Evolutionary conservation across 106 monocot species (phyloP), one percentile per base, ranked within the genome.

Genomic region (Acorus gramineus): DNA sequence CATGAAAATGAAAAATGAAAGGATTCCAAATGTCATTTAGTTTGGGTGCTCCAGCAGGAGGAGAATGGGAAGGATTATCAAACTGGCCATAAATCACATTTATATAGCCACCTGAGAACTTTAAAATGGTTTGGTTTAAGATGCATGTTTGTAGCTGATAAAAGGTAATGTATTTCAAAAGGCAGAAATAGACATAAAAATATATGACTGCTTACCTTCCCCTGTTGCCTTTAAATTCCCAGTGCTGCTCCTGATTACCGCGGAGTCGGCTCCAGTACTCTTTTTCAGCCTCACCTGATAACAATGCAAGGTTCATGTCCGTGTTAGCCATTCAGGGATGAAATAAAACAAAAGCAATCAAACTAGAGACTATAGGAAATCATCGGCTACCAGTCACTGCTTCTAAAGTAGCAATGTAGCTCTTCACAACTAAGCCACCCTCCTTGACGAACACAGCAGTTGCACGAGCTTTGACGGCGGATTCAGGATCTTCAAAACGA

Each of bases 381-480:
- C 28, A 28, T 28, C 1, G 28, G 28, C 28, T 86, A 90, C 94
- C 94, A 45, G 82, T 77, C 12, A 90, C 63, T 54, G 86, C 71
- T 66, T 95, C 89, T 52, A 95, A 65, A 8, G 80, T 80, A 12
- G 73, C 86, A 69, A 85, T 71, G 42, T 69, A 73, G 56, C 73
- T 71, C 56, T 87, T 95, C 58, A 98, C 74, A 7, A 71, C 48
- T 6, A 98, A 69, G 43, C 95, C 90, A 52, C 87, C 90, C 53
- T 79, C 66, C 10, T 87, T 78, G 48, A 53, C 69, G 54, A 98
- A 65, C 7, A 77, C 90, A 11, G 96, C 85, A 11, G 63, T 14
- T 73, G 87, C 81, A 53, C 87, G 90, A 73, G 91, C 87, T 73
- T 85, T 91, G 13, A 76, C 67, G 65, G 78, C 91, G 49, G 90